Percentiles rank a stretch among this genome's conserved stretches.
phyloP scores from a whole-genome alignment of 257 asterid genomes.

The Solanum piurae region DNA sequence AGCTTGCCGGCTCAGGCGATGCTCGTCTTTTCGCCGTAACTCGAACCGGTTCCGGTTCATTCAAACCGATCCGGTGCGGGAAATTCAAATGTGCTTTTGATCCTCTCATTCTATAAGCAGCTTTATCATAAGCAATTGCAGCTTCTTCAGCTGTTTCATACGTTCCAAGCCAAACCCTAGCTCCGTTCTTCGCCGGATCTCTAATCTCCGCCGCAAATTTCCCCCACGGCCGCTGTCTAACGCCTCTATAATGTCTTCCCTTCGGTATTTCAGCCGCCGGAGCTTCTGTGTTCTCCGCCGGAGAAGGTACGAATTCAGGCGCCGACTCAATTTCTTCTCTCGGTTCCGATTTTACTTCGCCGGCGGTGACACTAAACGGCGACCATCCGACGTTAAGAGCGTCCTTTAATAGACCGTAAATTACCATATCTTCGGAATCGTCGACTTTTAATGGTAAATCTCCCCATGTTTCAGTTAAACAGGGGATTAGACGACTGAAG shows the following conservation, averaged over 20 bases:
- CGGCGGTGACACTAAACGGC: not conserved
- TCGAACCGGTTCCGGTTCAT: conserved; percentile 11
- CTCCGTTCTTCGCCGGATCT: conserved; percentile 6
- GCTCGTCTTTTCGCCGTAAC: not conserved
- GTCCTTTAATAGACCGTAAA: not conserved
- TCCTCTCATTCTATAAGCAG: conserved; percentile 9
- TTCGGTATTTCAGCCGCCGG: not conserved
- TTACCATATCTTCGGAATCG: conserved; percentile 7
- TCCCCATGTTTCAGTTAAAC: conserved; percentile 8
- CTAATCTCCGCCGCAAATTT: conserved; percentile 5
- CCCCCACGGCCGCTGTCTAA: conserved; percentile 3
- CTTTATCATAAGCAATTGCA: conserved; percentile 6
- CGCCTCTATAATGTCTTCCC: conserved; percentile 7
- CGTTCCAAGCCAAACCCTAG: conserved; percentile 9
- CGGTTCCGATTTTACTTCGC: not conserved
- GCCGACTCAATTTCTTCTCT: not conserved
- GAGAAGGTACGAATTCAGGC: not conserved
- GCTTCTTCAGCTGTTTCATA: conserved; percentile 4
- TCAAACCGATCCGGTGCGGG: not conserved
- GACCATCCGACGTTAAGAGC: conserved; percentile 3
- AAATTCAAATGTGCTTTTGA: conserved; percentile 3
- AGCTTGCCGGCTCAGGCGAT: not conserved
- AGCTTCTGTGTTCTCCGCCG: not conserved
- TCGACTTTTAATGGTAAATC: conserved; percentile 1
- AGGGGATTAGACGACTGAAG: not conserved